phyloP scores from a whole-genome alignment of 1,284 basidiomycete species.

The Marasmius sp. region DNA sequence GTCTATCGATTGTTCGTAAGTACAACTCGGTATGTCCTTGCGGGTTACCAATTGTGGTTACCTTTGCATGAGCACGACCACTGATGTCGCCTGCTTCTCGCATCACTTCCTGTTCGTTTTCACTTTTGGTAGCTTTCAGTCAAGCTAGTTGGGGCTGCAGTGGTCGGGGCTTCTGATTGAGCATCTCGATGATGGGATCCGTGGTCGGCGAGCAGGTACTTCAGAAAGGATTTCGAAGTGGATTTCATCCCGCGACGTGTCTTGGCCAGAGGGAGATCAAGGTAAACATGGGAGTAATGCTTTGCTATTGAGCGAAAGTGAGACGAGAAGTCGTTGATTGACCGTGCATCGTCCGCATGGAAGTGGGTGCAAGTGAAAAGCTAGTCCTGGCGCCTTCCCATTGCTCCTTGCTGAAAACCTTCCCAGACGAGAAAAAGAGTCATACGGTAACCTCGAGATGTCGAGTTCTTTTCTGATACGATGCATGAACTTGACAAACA shows the following conservation, averaged over 20 bases:
- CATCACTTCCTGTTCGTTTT: too few species aligned
- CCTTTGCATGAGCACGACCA: too few species aligned
- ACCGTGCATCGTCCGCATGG: too few species aligned
- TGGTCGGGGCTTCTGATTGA: constrained; percentile 48
- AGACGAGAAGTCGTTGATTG: too few species aligned
- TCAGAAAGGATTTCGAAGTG: constrained; percentile 46
- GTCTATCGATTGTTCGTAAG: too few species aligned
- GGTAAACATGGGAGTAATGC: constrained; percentile 39
- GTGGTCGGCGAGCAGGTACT: constrained; percentile 49
- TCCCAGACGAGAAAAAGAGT: constrained; percentile 84
- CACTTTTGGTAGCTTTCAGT: too few species aligned
- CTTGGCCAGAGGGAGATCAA: constrained; percentile 29
- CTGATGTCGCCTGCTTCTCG: too few species aligned
- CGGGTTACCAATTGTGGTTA: too few species aligned
- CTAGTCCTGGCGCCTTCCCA: constrained; percentile 90
- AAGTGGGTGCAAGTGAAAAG: constrained; percentile 55
- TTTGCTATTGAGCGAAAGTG: constrained; percentile 41
- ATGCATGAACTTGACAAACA: too few species aligned
- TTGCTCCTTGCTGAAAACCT: constrained; percentile 76
- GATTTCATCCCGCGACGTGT: constrained; percentile 13
- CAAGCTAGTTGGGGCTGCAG: too few species aligned
- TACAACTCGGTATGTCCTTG: too few species aligned
- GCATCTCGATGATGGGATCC: constrained; percentile 51
- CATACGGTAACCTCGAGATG: constrained; percentile 82
- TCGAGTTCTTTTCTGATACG: constrained; percentile 68